phyloP scores from a whole-genome alignment of 805 yeast genomes.

The Candida chauliodis region DNA sequence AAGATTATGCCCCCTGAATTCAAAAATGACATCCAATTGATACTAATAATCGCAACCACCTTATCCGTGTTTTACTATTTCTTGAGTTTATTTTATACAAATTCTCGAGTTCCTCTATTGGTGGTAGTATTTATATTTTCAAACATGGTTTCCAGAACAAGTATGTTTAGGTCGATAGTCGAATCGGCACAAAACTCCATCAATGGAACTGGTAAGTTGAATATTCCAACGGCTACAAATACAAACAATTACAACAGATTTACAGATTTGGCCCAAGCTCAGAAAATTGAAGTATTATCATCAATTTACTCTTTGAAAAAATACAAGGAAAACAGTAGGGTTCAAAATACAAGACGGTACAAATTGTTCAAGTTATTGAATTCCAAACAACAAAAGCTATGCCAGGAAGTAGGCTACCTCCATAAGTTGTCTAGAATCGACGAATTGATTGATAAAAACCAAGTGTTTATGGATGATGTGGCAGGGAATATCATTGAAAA shows the following conservation, averaged over 20 bases:
- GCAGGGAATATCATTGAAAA: slow-evolving; percentile 39
- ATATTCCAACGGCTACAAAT: neutral
- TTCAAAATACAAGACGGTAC: slow-evolving; percentile 45
- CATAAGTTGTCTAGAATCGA: slow-evolving; percentile 52
- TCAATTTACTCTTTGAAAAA: slow-evolving; percentile 47
- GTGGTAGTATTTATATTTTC: slow-evolving; percentile 26
- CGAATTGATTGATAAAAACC: slow-evolving; percentile 44
- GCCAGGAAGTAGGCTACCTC: slow-evolving; percentile 50
- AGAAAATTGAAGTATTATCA: slow-evolving; percentile 29
- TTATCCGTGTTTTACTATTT: slow-evolving; percentile 18
- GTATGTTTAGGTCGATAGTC: slow-evolving; percentile 16
- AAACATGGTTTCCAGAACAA: slow-evolving; percentile 31
- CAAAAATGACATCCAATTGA: slow-evolving; percentile 16
- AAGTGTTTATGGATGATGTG: slow-evolving; percentile 42
- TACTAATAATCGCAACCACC: slow-evolving; percentile 14
- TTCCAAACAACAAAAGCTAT: slow-evolving; percentile 54
- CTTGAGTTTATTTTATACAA: slow-evolving; percentile 14
- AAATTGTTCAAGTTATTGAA: slow-evolving; percentile 45
- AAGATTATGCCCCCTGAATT: too few species aligned
- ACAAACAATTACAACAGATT: slow-evolving; percentile 9
- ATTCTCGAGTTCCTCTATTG: slow-evolving; percentile 25
- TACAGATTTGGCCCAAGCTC: slow-evolving; percentile 16
- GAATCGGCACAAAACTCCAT: neutral
- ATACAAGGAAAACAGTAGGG: slow-evolving; percentile 37
- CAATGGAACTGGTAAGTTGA: neutral